phyloP scores from a whole-genome alignment of 2,329 filamentous ascomycete species.

The Phyllosticta citriasiana region DNA sequence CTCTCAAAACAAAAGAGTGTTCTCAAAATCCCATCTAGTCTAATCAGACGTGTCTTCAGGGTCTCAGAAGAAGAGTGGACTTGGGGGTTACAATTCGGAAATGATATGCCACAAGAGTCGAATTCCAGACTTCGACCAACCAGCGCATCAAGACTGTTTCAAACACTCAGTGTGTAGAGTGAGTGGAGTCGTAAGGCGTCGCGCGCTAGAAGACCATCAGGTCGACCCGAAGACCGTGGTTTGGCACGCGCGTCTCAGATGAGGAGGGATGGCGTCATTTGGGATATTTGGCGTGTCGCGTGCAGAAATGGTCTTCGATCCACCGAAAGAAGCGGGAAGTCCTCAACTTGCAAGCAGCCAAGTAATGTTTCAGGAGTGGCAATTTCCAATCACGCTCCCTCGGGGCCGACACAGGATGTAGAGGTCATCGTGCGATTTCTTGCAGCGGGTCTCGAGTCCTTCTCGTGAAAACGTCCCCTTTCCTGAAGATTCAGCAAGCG shows the following conservation, averaged over 20 bases:
- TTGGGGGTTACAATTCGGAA: not conserved
- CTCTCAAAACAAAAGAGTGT: too few species aligned
- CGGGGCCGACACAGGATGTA: not conserved
- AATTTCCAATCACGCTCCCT: too few species aligned
- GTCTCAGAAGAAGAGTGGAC: too few species aligned
- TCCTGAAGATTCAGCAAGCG: not conserved
- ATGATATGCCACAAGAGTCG: not conserved
- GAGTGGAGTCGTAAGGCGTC: not conserved
- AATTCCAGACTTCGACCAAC: not conserved
- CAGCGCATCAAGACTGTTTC: not conserved
- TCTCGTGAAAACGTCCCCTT: not conserved
- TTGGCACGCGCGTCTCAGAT: not conserved
- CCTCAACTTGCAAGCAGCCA: too few species aligned
- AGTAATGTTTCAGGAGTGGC: too few species aligned
- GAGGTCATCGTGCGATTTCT: not conserved
- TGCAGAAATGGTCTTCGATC: too few species aligned
- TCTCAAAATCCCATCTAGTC: too few species aligned
- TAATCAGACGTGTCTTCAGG: too few species aligned
- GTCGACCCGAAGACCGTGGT: not conserved
- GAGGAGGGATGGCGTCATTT: too few species aligned
- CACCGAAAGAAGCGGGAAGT: too few species aligned
- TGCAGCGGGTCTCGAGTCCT: not conserved
- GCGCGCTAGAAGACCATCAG: not conserved
- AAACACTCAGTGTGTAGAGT: not conserved
- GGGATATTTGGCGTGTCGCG: too few species aligned